Evolutionary conservation across 192 early-diverging fungal species (phyloP), one percentile per base, ranked within the genome.

Genomic region (Globomyces pollinis-pini): DNA sequence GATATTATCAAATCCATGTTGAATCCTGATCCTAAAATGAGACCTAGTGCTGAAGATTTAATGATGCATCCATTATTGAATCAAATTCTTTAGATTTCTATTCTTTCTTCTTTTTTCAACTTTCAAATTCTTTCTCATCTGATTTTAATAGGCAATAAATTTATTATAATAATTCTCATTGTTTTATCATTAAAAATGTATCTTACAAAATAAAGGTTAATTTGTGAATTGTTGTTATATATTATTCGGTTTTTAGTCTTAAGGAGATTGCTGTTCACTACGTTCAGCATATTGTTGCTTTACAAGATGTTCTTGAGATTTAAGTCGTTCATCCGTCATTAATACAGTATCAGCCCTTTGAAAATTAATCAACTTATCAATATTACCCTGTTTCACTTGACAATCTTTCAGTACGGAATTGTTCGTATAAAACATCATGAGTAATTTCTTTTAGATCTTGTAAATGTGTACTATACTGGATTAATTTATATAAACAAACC

Each of bases 391-490:
- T 69, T 32, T 78, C 76, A 30, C 49, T 33, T 26, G 55, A 61
- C 26, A 80, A 68, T 61, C 73, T 75, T 59, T 81, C 78, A 21
- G 78, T 79, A 68, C 78, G 78, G 63, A 77, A 80, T 38, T 80
- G 68, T 62, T 80, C 68, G 44, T 78, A 84, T 50, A 83, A 67
- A 55, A 79, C 59, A 60, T 83, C 79, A 56, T 84, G 73, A 29
- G 81, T 84, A 71, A 83, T 83, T 52, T 84, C 81, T 59, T 83
- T 83, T 28, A 84, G 62, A 49, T 82, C 79, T 49, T 81, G 76
- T 60, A 84, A 68, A 54, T 99, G 96, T 60, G 93, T 94, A 76
- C 89, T 91, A 35, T 79, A 49, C 23, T 82, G 68, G 60, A 80
- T 77, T n/a, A n/a, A n/a, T n/a, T n/a, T n/a, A n/a, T n/a, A n/a